Percentiles rank a stretch among this genome's conserved stretches.
Conservation (phyloP, 2,329 filamentous ascomycete species). For the Fusarium sp. region DNA sequence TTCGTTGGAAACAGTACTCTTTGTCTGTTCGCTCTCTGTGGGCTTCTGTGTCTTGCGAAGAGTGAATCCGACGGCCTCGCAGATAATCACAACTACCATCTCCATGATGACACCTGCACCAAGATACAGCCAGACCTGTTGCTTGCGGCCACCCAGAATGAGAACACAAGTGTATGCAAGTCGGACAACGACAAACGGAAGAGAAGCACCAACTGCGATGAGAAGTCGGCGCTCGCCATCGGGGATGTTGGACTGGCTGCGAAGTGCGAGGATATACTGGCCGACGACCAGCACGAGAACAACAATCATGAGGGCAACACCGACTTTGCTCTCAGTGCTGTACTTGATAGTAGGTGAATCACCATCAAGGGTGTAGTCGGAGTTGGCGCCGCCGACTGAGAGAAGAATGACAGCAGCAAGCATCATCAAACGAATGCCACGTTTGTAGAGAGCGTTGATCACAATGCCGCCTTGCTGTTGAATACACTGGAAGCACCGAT, state of each 20-base stretch:
- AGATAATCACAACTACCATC: conserved; percentile 50
- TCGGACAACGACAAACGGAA: conserved; percentile 53
- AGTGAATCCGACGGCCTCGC: conserved; percentile 50
- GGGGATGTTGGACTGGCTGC: conserved; percentile 56
- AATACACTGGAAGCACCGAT: conserved; percentile 60
- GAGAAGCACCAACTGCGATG: conserved; percentile 53
- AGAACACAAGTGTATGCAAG: conserved; percentile 50
- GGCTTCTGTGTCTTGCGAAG: conserved; percentile 42
- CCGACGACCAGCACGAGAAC: conserved; percentile 58
- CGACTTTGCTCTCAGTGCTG: conserved; percentile 46
- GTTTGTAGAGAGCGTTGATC: conserved; percentile 49
- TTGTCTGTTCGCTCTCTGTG: conserved; percentile 18
- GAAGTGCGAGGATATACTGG: conserved; percentile 55
- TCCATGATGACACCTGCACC: conserved; percentile 52
- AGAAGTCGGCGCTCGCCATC: conserved; percentile 69
- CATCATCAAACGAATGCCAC: conserved; percentile 58
- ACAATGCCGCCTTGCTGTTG: conserved; percentile 53
- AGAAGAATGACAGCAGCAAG: conserved; percentile 55
- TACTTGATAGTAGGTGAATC: conserved; percentile 48
- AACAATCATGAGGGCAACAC: conserved; percentile 50
- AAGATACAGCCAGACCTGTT: conserved; percentile 51
- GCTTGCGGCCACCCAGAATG: conserved; percentile 47
- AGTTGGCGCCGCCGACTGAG: conserved; percentile 50
- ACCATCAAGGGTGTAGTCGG: conserved; percentile 39
- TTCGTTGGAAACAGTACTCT: conserved; percentile 1